Base-by-base conservation (phyloP, 768 basidiomycete species). In the Collybia mongolica region DNA sequence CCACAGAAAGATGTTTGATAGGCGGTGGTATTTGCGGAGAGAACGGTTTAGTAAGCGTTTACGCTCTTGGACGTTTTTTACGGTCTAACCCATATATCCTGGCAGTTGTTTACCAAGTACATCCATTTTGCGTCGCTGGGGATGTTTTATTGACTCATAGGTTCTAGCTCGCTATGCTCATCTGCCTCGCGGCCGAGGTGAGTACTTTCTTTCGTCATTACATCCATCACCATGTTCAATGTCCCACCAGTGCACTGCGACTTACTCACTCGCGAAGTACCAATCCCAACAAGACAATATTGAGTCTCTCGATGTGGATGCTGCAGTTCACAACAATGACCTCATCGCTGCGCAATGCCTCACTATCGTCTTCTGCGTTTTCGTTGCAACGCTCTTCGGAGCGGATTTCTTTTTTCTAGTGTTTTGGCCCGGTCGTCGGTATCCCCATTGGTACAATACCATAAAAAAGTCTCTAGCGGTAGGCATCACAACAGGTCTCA, bases 331-430 rank as follows among this genome's bases (percentile, higher is more conserved):
- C 55, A 67, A 69, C 49, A 60, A 68, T 46, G 64, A 63, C 46
- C 39, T 70, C 47, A 61, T 68, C 50, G 61, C 57, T 29, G 59
- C 66, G 1, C 59, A 64, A 20, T 58, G 59, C 8, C 28, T 61
- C 35, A 69, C 68, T 20, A 70, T 70, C 46, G 61, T 70, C 7
- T 69, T 69, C 48, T 64, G 65, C 41, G 66, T 69, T 7, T 44
- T 70, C n/a, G 69, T 70, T 9, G 67, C 70, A 1, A 69, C 65
- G 1, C 17, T 71, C 6, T 70, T 70, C 48, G 67, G 70, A 11
- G 62, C 68, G 6, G 71, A 72, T 39, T 66, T 66, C 37, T 71
- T 71, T 56, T 66, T 72, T 44, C 60, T 72, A 3, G 47, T 70
- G 2, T 65, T 71, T 35, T 72, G 63, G 60, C 71, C 70, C 1